A percentile compares a stretch with the other conserved stretches of the same genome.
These are phyloP conservation scores for Alternaria solani DNA, from an alignment of 2,329 filamentous ascomycete genomes.

Conservation along the genomic window DNA sequence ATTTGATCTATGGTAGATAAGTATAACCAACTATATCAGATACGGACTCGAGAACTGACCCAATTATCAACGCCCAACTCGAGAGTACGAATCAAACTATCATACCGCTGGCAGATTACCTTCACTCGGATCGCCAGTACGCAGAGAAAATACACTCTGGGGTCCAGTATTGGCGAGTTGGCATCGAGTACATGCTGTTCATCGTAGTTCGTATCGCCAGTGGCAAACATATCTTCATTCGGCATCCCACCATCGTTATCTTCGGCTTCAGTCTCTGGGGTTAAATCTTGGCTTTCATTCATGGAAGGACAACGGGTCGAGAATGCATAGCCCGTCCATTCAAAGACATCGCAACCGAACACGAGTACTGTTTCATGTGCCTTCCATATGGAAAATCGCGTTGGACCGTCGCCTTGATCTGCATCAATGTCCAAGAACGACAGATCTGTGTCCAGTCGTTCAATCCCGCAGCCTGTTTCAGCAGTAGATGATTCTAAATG, in stretches of 20 bases:
- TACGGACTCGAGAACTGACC: too few relatives aligned
- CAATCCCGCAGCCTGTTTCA: not conserved
- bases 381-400: not conserved
- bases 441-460: not conserved
- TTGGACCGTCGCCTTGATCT: not conserved
- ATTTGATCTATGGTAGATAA: too few relatives aligned
- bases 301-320: not conserved
- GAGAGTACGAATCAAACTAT: too few relatives aligned
- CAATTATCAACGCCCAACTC: too few relatives aligned
- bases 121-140: not conserved
- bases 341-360: not conserved
- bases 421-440: not conserved
- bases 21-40: too few relatives aligned
- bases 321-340: conserved; percentile 2
- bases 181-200: not conserved
- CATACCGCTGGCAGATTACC: not conserved
- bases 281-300: not conserved
- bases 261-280: not conserved
- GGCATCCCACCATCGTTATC: not conserved
- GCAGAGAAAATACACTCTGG: not conserved
- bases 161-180: not conserved
- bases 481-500: not conserved
- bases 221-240: not conserved
- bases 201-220: not conserved
- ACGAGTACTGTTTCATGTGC: not conserved